Evolutionary conservation across 306 rosid species (phyloP).

Genomic region (Vigna trinervia): DNA sequence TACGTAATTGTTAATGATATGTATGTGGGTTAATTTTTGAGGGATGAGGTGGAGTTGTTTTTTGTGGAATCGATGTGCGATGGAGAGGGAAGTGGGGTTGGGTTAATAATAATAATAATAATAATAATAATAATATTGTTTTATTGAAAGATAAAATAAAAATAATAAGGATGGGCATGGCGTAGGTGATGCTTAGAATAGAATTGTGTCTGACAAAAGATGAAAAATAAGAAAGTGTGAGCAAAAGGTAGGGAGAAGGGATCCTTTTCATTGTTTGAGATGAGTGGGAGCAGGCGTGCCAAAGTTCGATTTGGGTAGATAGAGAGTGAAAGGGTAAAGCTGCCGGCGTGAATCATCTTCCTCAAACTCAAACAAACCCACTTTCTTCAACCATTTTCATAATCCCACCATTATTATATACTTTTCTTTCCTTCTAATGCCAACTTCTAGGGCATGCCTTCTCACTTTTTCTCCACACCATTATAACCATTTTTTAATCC

Average conservation of each 20-base stretch:
- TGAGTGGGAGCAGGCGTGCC: conserved; percentile 97
- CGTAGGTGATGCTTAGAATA: conserved; percentile 59
- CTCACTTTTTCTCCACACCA: conserved; percentile 42
- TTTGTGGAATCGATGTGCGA: conserved; percentile 56
- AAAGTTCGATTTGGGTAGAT: conserved; percentile 62
- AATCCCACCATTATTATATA: conserved; percentile 41
- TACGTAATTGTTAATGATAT: background rate
- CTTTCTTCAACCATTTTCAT: conserved; percentile 52
- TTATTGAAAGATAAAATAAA: background rate
- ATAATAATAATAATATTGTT: too few relatives aligned
- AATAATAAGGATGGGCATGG: conserved; percentile 4
- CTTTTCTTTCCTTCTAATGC: conserved; percentile 28
- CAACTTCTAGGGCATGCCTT: conserved; percentile 77
- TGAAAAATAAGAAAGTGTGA: conserved; percentile 54
- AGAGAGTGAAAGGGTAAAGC: conserved; percentile 64
- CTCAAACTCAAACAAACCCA: conserved; percentile 54
- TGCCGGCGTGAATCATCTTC: conserved; percentile 90
- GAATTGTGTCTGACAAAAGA: conserved; percentile 78
- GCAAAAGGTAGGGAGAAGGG: conserved; percentile 68
- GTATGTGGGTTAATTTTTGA: conserved; percentile 10
- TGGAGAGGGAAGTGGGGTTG: conserved; percentile 54
- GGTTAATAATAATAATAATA: background rate
- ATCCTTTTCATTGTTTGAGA: conserved; percentile 60
- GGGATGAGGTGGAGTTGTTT: conserved; percentile 44
- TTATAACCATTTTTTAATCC: too few relatives aligned